Percentiles rank a stretch among this genome's conserved stretches.
These are phyloP conservation scores for Rhododendron kiyosumense DNA, from an alignment of 148 eudicot genomes.

Conservation along the genomic window DNA sequence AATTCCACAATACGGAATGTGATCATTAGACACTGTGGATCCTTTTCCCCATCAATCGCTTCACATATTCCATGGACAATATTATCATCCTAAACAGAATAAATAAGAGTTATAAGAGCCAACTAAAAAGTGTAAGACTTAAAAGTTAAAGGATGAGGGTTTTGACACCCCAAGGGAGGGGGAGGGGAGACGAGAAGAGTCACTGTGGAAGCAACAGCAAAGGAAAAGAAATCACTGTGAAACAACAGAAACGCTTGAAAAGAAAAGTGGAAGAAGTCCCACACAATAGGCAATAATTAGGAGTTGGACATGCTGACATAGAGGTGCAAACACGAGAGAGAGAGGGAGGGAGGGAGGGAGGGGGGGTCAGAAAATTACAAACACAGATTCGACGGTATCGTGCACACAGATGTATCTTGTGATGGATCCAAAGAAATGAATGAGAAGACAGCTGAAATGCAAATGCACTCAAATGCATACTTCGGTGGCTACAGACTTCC, in stretches of 20 bases:
- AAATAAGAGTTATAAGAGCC: background rate
- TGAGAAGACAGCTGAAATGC: background rate
- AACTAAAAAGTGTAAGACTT: background rate
- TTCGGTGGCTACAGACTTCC: background rate
- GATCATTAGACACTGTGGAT: constrained; percentile 80
- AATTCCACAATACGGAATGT: constrained; percentile 64
- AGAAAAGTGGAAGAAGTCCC: background rate
- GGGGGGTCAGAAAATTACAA: background rate
- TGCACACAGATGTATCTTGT: background rate
- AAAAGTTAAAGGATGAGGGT: background rate
- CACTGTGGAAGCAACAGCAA: background rate
- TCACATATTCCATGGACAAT: constrained; percentile 73
- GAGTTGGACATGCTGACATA: background rate
- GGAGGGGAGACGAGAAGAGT: background rate
- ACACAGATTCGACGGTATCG: background rate
- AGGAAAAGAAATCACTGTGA: background rate
- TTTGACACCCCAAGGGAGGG: background rate
- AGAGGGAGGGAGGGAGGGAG: background rate
- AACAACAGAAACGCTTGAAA: background rate
- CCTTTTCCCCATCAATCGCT: constrained; percentile 87
- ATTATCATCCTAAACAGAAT: constrained; percentile 53
- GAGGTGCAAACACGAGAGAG: background rate
- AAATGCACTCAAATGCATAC: background rate
- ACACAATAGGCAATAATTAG: background rate
- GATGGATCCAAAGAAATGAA: background rate